phyloP scores from a whole-genome alignment of 176 grass and related monocot genomes.

The Puya raimondii region DNA sequence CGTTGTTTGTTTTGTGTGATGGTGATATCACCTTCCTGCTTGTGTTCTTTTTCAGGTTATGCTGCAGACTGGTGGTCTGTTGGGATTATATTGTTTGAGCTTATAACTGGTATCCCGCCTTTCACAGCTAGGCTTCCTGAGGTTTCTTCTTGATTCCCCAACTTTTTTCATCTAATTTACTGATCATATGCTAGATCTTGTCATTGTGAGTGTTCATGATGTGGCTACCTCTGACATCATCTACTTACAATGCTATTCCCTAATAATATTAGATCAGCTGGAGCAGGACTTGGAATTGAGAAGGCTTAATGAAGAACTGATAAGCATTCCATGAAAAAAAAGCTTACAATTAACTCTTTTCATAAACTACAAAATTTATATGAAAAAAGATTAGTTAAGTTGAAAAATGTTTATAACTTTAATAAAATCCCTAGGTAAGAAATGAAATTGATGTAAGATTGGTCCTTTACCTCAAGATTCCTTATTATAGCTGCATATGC shows the following conservation, averaged over 20 bases:
- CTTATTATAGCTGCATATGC: background rate
- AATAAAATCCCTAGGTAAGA: background rate
- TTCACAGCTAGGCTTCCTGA: constrained; percentile 33
- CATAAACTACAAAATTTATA: background rate
- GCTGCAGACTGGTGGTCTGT: constrained; percentile 44
- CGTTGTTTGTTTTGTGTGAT: background rate
- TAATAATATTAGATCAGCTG: background rate
- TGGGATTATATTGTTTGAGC: constrained; percentile 35
- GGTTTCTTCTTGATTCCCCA: constrained; percentile 6
- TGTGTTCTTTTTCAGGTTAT: constrained; percentile 18
- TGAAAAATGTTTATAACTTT: background rate
- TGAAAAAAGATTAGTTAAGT: background rate
- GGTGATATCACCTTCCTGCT: background rate
- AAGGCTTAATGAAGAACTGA: too few species aligned
- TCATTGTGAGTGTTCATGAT: background rate
- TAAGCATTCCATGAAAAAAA: too few species aligned
- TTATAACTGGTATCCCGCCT: constrained; percentile 35
- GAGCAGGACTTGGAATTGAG: too few species aligned
- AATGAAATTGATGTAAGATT: background rate
- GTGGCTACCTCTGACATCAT: background rate
- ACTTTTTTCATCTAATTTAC: background rate
- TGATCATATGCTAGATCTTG: background rate
- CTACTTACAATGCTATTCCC: background rate
- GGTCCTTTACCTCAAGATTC: background rate
- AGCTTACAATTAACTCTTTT: background rate